Percentiles rank a stretch among this genome's conserved stretches.
These are phyloP conservation scores for Cucurbita maxima DNA, from an alignment of 306 rosid species.

Conservation along the genomic window DNA sequence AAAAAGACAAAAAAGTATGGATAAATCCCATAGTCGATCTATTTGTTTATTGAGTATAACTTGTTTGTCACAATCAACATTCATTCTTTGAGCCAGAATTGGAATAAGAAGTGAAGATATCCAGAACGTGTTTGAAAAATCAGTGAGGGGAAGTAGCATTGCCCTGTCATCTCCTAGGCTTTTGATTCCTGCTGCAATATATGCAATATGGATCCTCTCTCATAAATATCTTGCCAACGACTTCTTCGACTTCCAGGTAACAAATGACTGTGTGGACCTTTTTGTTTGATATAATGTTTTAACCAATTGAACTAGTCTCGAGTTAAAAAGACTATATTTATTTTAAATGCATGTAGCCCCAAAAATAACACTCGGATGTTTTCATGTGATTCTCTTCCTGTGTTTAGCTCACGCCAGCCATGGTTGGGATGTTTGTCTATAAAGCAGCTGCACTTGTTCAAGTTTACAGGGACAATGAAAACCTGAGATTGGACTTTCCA, in stretches of 20 bases:
- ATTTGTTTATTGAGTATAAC: neutral
- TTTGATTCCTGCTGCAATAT: constrained; percentile 72
- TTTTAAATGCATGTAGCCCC: neutral
- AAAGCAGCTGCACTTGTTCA: constrained; percentile 83
- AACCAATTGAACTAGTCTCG: neutral
- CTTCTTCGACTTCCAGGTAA: constrained; percentile 82
- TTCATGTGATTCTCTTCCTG: constrained; percentile 2
- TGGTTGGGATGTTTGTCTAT: constrained; percentile 87
- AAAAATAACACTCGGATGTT: neutral
- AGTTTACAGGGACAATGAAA: constrained; percentile 87
- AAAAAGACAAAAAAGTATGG: constrained; percentile 61
- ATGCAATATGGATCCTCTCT: constrained; percentile 58
- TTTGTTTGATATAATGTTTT: neutral
- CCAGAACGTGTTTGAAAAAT: constrained; percentile 48
- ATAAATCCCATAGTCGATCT: constrained; percentile 1
- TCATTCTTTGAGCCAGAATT: constrained; percentile 34
- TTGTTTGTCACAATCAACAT: constrained; percentile 11
- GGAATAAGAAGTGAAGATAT: constrained; percentile 89
- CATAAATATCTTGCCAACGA: constrained; percentile 44
- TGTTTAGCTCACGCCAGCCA: constrained; percentile 75
- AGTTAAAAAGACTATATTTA: neutral
- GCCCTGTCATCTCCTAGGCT: constrained; percentile 93
- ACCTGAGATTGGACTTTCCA: constrained; percentile 46
- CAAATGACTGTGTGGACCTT: neutral
- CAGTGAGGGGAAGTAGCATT: constrained; percentile 55